Base-by-base conservation (phyloP, 352 stramenopile species). In the Phytophthora ohioensis region DNA sequence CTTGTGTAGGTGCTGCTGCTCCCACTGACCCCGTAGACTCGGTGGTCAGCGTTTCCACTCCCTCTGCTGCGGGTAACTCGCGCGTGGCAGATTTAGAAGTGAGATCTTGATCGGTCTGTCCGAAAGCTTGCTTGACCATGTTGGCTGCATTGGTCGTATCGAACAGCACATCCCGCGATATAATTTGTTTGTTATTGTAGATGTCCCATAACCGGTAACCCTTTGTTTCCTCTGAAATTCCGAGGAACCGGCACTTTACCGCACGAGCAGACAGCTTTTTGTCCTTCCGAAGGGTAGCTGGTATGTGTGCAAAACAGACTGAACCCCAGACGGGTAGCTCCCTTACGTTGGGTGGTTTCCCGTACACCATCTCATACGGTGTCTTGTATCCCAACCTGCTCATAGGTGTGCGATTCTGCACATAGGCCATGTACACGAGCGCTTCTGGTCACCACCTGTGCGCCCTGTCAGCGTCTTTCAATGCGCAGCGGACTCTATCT, bases 381-480 rank as follows among this genome's bases (percentile, higher is more conserved):
- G 59, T 59, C 12, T 39, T 57, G 15, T 58, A 45, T 4, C 38
- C n/a, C 11, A 67, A 31, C 5, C 47, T 6, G 4, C 30, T 35
- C 46, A 67, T 67, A 15, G 59, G 59, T 45, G 38, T 67, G 13
- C 47, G 47, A n/a, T 59, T 67, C n/a, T 59, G 39, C 12, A 58
- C 46, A 38, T 66, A 71, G 0, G 49, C 58, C 57, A 57, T 62
- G 41, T 67, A 72, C 47, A 72, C 67, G 3, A 68, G 51, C 9
- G 49, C 64, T 15, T 67, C 42, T 21, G 47, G 41, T 49, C 41
- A 64, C 42, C 65, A 62, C 27, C 35, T 45, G 11, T 57, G 21
- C 21, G 21, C 21, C 21, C 0, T 27, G 21, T 27, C 21, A 27
- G 21, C 21, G 21, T 27, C 21, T 27, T 27, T 27, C 21, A 27